Evolutionary conservation across 2,329 filamentous ascomycete genomes (phyloP), one percentile per base, ranked within the genome.

Genomic region (Huntiella omanensis): DNA sequence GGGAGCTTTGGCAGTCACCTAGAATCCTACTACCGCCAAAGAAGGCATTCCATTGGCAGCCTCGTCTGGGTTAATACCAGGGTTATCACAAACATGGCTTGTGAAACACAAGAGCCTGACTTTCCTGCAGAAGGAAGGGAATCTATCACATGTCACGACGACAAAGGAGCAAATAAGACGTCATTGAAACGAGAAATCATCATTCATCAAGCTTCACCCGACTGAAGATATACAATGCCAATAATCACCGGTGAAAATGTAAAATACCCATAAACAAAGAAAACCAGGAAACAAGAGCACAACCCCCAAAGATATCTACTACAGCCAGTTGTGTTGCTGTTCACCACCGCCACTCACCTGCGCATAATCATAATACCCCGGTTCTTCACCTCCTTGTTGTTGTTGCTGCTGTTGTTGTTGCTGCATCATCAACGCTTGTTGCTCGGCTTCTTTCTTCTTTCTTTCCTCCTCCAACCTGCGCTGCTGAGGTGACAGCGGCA

Each of bases 401-500:
- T 67, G 56, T 61, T 61, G 53, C 53, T 70, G 54, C 44, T 62
- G 51, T n/a, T 62, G 56, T 61, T 62, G 53, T 57, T 65, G 59
- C 50, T 68, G 66, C 51, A 67, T 65, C 42, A 66, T 62, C 49
- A 66, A 51, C 48, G 68, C 66, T 52, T 69, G 62, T 53, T 70
- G 59, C 53, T 70, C 66, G 50, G 68, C 64, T 46, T 67, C 66
- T 52, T 67, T 68, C 33, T 68, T 63, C 40, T 63, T 60, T 43
- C 67, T 63, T 53, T 72, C 70, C 46, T 75, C 70, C 50, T 77
- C 71, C 45, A 73, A 61, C 45, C 68, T 67, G 56, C 74, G 75
- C 58, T 81, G 78, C 55, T 86, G 85, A 33, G 82, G 77, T 12
- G 82, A 87, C 33, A 82, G 74, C n/a, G 84, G 84, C 38, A 93